Base-by-base conservation (phyloP, 768 basidiomycete species). In the Boletus tylopilopsis region DNA sequence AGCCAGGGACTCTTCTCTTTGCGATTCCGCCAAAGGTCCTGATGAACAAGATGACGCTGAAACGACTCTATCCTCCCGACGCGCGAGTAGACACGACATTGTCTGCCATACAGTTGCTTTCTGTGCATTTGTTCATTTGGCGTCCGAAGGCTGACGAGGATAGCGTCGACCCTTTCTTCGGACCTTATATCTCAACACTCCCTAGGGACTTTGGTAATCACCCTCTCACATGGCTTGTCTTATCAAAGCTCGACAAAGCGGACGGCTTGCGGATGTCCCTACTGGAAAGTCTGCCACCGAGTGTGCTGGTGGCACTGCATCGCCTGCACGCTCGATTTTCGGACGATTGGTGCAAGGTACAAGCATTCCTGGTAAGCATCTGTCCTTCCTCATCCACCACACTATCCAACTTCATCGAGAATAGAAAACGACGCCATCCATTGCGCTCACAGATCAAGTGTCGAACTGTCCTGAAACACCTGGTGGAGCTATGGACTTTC, bases 121-220 rank as follows among this genome's bases (percentile, higher is more conserved):
- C 90, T 6, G 69, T 97, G 51, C 91, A 96, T 72, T 74, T 96
- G 10, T 74, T 81, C 34, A 70, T 94, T 2, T 76, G 88, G 68
- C 77, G 77, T 36, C 86, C 85, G 2, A 46, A 51, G 29, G 58
- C 49, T n/a, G 60, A 63, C 7, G 65, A 60, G 3, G 69, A 71
- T 16, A 82, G 80, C 19, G 54, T 52, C 22, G 86, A 89, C 58
- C 71, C 76, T 56, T 64, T 64, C 13, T 85, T 84, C 64, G 80
- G 85, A 23, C 85, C 90, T 2, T 96, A 92, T 63, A 82, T 96
- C 39, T 82, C 85, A 0, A 76, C 82, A 1, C 70, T 97, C 23
- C 95, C 95, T 3, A 64, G 64, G 47, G 68, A 82, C 24, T 94
- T 98, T 64, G 75, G 75, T 35, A 72, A 73, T 22, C 93, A 96